Base-by-base conservation (phyloP, 306 rosid species). In the Dryas drummondii region DNA sequence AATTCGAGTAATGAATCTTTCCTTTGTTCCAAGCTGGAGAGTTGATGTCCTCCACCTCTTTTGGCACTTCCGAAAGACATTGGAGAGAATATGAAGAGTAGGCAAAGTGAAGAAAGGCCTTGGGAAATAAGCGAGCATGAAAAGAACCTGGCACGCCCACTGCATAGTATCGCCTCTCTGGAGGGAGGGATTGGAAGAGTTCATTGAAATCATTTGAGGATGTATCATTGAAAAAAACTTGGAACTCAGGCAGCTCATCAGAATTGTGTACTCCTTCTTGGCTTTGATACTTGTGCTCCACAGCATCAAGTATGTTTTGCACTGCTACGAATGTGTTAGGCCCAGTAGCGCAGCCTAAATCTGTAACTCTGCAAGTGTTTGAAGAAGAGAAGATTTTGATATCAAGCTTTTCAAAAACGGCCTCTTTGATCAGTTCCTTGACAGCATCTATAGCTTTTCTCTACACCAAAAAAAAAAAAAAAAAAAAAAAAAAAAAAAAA, bases 91-190 rank as follows among this genome's bases (percentile, higher is more conserved):
- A 73, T 1, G 83, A 66, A 32, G 81, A 57, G 76, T 82, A 73
- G 5, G 67, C 82, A 40, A 80, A 70, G 58, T 82, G 82, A n/a
- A 80, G 17, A 2, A 81, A 74, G 0, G 65, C 41, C 5, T n/a
- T 17, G 3, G 83, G 87, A 56, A 82, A 86, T 14, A 82, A n/a
- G 6, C 68, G 81, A 16, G 10, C 40, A 22, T 82, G 48, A 73
- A 86, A 86, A 4, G 87, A 83, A 32, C 89, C 89, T 0, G 83
- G 85, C 37, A 76, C 83, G 2, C 74, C 82, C 0, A 85, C 75
- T 1, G 83, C 75, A 50, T 70, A 68, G 56, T 86, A 86, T 22
- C 7, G 10, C 49, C 70, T 46, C 0, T 69, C 2, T 0, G 26
- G 70, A 0, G 89, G 87, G 22, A 80, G 73, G 5, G 83, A 66